These are phyloP conservation scores for Trypanosoma rangeli DNA, from an alignment of 208 protist genomes.

Conservation along the genomic window DNA sequence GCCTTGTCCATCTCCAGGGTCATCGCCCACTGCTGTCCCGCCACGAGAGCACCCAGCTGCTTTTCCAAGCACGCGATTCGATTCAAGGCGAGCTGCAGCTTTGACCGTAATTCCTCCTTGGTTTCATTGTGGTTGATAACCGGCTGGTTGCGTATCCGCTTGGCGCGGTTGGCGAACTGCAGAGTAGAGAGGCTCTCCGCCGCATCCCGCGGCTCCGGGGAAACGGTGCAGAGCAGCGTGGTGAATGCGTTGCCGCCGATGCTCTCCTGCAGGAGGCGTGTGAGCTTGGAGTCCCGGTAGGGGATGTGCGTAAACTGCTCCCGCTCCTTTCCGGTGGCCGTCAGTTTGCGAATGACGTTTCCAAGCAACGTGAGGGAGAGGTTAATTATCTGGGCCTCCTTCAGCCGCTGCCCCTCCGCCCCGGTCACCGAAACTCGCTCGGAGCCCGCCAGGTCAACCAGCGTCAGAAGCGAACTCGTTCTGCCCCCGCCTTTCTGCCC, in stretches of 20 bases:
- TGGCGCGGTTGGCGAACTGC: conserved; percentile 73
- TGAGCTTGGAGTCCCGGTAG: conserved; percentile 92
- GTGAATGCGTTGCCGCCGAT: conserved; percentile 79
- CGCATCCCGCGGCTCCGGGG: conserved; percentile 50
- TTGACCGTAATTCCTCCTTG: conserved; percentile 14
- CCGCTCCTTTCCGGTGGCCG: background rate
- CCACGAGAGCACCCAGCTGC: conserved; percentile 25
- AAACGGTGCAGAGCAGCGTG: conserved; percentile 80
- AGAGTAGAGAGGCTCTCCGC: conserved; percentile 82
- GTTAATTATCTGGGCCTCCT: conserved; percentile 93
- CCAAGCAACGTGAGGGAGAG: conserved; percentile 87
- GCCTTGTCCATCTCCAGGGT: background rate
- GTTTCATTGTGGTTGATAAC: conserved; percentile 37
- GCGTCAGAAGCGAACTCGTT: conserved; percentile 53
- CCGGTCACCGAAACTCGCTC: conserved; percentile 82
- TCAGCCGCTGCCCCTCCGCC: conserved; percentile 61
- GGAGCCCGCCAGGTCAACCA: conserved; percentile 94
- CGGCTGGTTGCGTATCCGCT: conserved; percentile 41
- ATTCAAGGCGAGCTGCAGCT: conserved; percentile 28
- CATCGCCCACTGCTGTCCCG: background rate
- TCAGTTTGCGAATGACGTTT: conserved; percentile 85
- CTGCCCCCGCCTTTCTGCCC: conserved; percentile 1
- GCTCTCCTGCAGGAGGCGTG: conserved; percentile 79
- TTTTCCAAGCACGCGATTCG: conserved; percentile 60
- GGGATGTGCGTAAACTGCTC: conserved; percentile 51